Percentiles rank a stretch among this genome's conserved stretches.
Conservation (phyloP, 345 rosid species). For the Populus euphratica region DNA sequence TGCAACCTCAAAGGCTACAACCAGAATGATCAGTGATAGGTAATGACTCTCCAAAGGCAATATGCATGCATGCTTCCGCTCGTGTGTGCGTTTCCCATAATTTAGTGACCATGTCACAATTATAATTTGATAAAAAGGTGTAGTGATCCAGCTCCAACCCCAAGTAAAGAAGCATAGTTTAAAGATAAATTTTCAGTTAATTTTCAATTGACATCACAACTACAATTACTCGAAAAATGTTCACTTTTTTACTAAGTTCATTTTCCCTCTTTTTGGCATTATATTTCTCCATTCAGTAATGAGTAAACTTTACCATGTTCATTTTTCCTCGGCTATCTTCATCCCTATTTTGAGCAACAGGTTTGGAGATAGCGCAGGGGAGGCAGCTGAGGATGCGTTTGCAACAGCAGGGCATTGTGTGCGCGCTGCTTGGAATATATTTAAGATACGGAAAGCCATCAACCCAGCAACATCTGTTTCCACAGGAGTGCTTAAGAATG, state of each 20-base stretch:
- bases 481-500: slow-evolving; percentile 45
- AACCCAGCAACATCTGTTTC: slow-evolving; percentile 62
- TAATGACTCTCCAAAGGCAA: slow-evolving; percentile 7
- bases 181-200: background rate
- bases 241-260: background rate
- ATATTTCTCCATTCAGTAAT: background rate
- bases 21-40: slow-evolving; percentile 58
- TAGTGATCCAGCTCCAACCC: no score
- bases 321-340: no score
- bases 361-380: slow-evolving; percentile 78
- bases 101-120: no score
- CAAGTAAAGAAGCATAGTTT: no score
- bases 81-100: background rate
- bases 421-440: slow-evolving; percentile 62
- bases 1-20: slow-evolving; percentile 69
- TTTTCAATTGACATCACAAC: background rate
- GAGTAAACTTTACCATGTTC: no score
- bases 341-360: slow-evolving; percentile 24
- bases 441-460: slow-evolving; percentile 72
- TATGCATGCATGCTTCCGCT: no score
- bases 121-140: no score
- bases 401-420: slow-evolving; percentile 79
- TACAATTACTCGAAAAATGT: background rate
- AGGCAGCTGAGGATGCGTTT: slow-evolving; percentile 65
- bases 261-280: background rate